Evolutionary conservation across 2,329 filamentous ascomycete genomes (phyloP), one percentile per base, ranked within the genome.

Genomic region (Fusarium coicis): DNA sequence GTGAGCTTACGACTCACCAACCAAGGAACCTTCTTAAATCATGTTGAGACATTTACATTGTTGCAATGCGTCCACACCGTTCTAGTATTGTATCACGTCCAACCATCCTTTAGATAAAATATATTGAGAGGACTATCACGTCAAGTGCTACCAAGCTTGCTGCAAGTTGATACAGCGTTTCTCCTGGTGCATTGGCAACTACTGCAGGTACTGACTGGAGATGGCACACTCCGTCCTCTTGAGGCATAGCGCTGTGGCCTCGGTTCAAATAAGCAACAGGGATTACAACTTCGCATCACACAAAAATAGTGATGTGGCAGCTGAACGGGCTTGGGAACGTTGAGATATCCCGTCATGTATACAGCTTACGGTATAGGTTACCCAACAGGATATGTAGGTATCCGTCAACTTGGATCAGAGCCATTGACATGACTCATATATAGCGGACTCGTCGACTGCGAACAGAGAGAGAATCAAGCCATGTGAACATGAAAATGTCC

Each of bases 201-300:
- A 66, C 68, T 70, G 68, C 68, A 70, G 68, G 68, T 70, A 70
- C 68, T 62, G 49, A 44, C 18, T 49, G 30, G 18, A 54, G 39
- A 70, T 56, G 54, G 21, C 50, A 56, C 62, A 44, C 61, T 53
- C 43, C 28, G 16, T 60, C 59, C 47, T 55, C 34, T 66, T 70
- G 47, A 50, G 66, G 67, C 21, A 66, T 66, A 62, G 68, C 52
- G 50, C 26, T 54, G 55, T 43, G 63, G 49, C n/a, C 44, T 47
- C 23, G 39, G 53, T 44, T 56, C 52, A 37, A n/a, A 37, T 42
- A 47, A 30, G 43, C 26, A 40, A 34, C 60, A 42, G 56, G 65
- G 47, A 36, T 68, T n/a, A 16, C 42, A 42, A 47, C 59, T 26
- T 47, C 34, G 23, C 40, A 53, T 57, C 19, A 40, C 53, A 52